Evolutionary conservation across 306 rosid genomes (phyloP).

Genomic region (Canavalia gladiata): DNA sequence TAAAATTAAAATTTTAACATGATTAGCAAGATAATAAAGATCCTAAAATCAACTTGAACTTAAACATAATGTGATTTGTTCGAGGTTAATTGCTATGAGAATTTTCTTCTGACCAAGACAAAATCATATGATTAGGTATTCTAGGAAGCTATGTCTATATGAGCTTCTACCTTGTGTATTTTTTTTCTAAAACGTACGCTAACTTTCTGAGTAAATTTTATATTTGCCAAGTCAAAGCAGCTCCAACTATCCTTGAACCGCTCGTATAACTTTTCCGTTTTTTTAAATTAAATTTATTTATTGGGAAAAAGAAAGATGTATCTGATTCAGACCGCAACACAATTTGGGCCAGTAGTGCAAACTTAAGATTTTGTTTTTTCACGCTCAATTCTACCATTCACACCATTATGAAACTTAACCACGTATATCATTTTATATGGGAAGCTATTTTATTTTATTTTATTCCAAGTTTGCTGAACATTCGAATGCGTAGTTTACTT

Average conservation of each 20-base stretch:
- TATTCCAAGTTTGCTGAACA: too few species aligned
- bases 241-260: slow-evolving; percentile 9
- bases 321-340: background rate
- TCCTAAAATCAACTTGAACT: too few species aligned
- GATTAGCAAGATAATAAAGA: too few species aligned
- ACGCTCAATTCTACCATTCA: too few species aligned
- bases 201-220: background rate
- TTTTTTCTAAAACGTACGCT: background rate
- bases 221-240: slow-evolving; percentile 1
- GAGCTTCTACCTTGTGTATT: background rate
- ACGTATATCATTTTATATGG: background rate
- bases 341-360: background rate
- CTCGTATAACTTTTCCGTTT: background rate
- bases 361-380: too few species aligned
- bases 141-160: too few species aligned
- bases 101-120: background rate
- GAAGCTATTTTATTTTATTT: too few species aligned
- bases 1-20: too few species aligned
- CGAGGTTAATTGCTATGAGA: background rate
- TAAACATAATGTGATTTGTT: background rate
- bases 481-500: background rate
- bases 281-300: background rate
- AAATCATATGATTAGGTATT: background rate
- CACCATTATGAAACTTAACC: background rate
- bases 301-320: background rate